A percentile compares a stretch with the other conserved stretches of the same genome.
These are phyloP conservation scores for Cryptococcus sp. DNA, from an alignment of 1,284 basidiomycete species.

Conservation along the genomic window DNA sequence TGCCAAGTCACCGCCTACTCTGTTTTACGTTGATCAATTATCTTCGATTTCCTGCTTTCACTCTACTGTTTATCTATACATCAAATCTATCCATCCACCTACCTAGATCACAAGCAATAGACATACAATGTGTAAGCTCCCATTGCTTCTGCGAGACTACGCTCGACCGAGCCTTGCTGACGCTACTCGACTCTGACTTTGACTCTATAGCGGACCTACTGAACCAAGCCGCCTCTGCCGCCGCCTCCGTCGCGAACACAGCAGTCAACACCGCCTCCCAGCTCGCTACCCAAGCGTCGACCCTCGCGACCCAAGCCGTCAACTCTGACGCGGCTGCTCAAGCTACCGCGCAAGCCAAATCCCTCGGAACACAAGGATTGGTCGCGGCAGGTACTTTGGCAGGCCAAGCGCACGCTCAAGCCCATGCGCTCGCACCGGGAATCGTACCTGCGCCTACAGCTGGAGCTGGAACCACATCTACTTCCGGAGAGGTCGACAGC, in stretches of 20 bases:
- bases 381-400: conserved; percentile 29
- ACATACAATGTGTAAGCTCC: too few relatives aligned
- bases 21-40: too few relatives aligned
- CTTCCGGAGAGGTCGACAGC: conserved; percentile 35
- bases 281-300: conserved; percentile 29
- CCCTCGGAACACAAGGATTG: conserved; percentile 27
- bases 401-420: conserved; percentile 42
- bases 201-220: conserved; percentile 32
- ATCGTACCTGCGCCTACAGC: conserved; percentile 32
- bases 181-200: background rate
- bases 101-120: too few relatives aligned
- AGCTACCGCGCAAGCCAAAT: conserved; percentile 30
- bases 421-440: conserved; percentile 36
- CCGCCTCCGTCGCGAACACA: conserved; percentile 30
- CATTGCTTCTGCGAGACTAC: too few relatives aligned
- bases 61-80: too few relatives aligned
- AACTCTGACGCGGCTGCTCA: conserved; percentile 37
- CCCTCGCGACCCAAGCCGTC: conserved; percentile 37
- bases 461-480: conserved; percentile 5
- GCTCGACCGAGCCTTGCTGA: background rate
- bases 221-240: conserved; percentile 42
- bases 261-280: conserved; percentile 32
- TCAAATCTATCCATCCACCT: too few relatives aligned
- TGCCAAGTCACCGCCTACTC: too few relatives aligned
- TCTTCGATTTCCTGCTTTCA: too few relatives aligned